phyloP scores from a whole-genome alignment of 306 rosid genomes.

The Luffa acutangula region DNA sequence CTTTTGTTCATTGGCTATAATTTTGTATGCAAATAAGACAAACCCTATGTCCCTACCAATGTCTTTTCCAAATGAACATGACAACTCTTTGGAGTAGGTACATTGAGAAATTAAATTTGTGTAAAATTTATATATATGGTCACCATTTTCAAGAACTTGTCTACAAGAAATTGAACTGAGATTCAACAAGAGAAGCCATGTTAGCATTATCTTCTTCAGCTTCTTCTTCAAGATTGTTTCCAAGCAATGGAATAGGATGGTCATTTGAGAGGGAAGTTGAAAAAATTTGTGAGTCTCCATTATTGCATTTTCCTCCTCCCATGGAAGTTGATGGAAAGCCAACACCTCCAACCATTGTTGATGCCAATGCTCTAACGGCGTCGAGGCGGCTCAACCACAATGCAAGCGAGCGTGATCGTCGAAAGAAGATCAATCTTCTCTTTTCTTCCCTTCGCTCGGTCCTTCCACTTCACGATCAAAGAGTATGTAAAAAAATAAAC shows the following conservation, averaged over 20 bases:
- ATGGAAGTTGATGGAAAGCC: no score
- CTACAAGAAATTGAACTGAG: neutral
- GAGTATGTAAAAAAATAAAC: slow-evolving; percentile 13
- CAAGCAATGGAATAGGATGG: neutral
- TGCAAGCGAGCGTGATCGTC: slow-evolving; percentile 74
- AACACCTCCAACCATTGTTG: neutral
- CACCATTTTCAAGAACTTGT: no score
- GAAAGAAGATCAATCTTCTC: slow-evolving; percentile 56
- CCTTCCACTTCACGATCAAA: slow-evolving; percentile 38
- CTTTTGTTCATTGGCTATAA: neutral
- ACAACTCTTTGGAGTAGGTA: neutral
- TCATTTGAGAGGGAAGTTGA: neutral
- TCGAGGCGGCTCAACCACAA: slow-evolving; percentile 57
- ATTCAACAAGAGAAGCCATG: neutral
- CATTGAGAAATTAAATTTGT: no score
- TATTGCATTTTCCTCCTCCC: neutral
- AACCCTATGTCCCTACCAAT: neutral
- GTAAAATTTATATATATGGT: neutral
- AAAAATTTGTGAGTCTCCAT: neutral
- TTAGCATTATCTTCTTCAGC: neutral
- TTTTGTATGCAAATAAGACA: neutral
- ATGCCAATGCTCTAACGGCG: slow-evolving; percentile 1
- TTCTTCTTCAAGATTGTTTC: neutral
- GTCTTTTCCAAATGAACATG: neutral
- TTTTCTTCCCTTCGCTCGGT: slow-evolving; percentile 55